phyloP scores from a whole-genome alignment of 2,329 filamentous ascomycete species.

The Diplocarpon mali region DNA sequence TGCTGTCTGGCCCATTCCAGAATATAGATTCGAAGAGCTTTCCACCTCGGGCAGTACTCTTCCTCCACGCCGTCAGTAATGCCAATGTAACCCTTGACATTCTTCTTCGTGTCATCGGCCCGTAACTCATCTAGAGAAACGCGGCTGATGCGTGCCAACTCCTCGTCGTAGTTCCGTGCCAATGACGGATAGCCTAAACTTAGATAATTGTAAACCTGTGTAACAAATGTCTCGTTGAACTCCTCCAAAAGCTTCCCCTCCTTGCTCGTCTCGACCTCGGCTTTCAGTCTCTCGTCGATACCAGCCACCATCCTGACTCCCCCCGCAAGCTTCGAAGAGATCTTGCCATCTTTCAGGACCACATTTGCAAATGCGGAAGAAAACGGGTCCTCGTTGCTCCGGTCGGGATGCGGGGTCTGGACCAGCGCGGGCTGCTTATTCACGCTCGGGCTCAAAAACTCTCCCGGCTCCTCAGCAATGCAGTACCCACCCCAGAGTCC shows the following conservation, averaged over 20 bases:
- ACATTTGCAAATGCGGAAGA: constrained; percentile 20
- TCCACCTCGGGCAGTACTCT: constrained; percentile 60
- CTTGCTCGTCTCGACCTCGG: constrained; percentile 20
- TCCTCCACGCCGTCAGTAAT: constrained; percentile 32
- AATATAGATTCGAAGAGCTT: constrained; percentile 72
- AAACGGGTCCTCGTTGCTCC: constrained; percentile 26
- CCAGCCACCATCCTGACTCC: constrained; percentile 26
- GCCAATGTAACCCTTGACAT: constrained; percentile 64
- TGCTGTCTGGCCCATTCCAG: constrained; percentile 84
- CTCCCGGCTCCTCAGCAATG: constrained; percentile 29
- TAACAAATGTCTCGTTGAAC: constrained; percentile 76
- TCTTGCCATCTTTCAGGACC: constrained; percentile 9
- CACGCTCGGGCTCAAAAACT: constrained; percentile 27
- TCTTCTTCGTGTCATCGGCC: constrained; percentile 54
- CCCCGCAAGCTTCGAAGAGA: constrained; percentile 6
- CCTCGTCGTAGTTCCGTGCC: constrained; percentile 72
- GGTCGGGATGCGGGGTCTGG: constrained; percentile 29
- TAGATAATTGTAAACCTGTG: constrained; percentile 94
- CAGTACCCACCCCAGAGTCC: constrained; percentile 75
- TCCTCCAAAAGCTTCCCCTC: constrained; percentile 42
- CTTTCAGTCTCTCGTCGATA: constrained; percentile 23
- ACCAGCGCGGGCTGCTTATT: constrained; percentile 25
- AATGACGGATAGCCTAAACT: constrained; percentile 84
- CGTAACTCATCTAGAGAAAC: constrained; percentile 59
- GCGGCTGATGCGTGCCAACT: constrained; percentile 70